Evolutionary conservation across 257 asterid species (phyloP).

Genomic region (Paulownia fortunei): DNA sequence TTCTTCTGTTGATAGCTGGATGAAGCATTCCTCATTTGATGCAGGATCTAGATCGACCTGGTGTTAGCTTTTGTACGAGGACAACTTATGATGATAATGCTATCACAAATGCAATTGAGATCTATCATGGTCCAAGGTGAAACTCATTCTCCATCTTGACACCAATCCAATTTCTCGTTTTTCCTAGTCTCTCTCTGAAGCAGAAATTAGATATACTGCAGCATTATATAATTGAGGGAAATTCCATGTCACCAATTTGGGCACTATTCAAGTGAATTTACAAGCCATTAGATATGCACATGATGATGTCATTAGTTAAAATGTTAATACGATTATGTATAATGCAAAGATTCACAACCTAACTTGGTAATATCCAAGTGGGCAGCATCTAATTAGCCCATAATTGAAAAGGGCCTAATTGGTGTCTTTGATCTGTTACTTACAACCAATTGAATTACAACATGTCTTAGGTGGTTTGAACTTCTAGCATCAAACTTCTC

Average conservation of each 20-base stretch:
- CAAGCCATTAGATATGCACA: neutral
- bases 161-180: neutral
- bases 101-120: constrained; percentile 58
- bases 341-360: neutral
- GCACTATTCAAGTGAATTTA: neutral
- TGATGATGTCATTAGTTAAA: neutral
- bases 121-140: constrained; percentile 54
- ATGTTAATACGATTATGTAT: neutral
- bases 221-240: neutral
- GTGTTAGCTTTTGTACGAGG: constrained; percentile 67
- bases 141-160: constrained; percentile 6
- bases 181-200: neutral
- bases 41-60: constrained; percentile 69
- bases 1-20: constrained; percentile 21
- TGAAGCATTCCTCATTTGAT: constrained; percentile 27
- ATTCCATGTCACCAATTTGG: neutral
- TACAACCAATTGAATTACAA: neutral
- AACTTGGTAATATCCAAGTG: neutral
- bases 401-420: neutral
- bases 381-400: neutral
- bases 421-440: neutral
- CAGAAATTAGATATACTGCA: neutral
- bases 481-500: neutral
- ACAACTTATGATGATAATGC: constrained; percentile 74
- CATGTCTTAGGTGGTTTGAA: neutral